Evolutionary conservation across 2,329 filamentous ascomycete species (phyloP).

Genomic region (Orbilia oligospora): DNA sequence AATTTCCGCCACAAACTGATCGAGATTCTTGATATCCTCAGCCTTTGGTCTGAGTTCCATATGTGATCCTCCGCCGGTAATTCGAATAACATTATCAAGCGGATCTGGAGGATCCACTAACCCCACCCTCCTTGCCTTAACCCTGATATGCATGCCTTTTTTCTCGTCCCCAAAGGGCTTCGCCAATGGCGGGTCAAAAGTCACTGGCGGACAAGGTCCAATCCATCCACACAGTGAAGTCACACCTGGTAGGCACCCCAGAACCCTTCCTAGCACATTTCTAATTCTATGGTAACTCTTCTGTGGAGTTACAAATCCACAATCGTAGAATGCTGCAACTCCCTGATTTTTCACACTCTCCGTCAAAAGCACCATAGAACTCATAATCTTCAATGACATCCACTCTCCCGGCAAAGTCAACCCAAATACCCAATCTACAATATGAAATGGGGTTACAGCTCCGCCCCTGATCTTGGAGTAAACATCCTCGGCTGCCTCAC

Average conservation of each 20-base stretch:
- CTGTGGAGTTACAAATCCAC: slow-evolving; percentile 20
- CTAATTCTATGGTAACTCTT: slow-evolving; percentile 46
- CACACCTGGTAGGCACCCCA: slow-evolving; percentile 38
- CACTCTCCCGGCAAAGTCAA: slow-evolving; percentile 46
- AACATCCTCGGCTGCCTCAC: slow-evolving; percentile 48
- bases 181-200: slow-evolving; percentile 32
- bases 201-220: slow-evolving; percentile 42
- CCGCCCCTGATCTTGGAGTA: slow-evolving; percentile 50
- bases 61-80: slow-evolving; percentile 26
- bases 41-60: slow-evolving; percentile 12
- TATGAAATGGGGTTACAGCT: slow-evolving; percentile 31
- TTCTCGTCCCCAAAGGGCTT: slow-evolving; percentile 10
- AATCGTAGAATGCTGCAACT: slow-evolving; percentile 36
- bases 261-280: slow-evolving; percentile 41
- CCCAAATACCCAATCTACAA: slow-evolving; percentile 49
- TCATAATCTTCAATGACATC: slow-evolving; percentile 54
- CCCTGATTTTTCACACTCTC: slow-evolving; percentile 38
- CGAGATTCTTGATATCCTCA: slow-evolving; percentile 34
- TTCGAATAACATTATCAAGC: slow-evolving; percentile 35
- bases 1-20: slow-evolving; percentile 14
- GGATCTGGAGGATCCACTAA: slow-evolving; percentile 47
- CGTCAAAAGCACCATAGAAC: slow-evolving; percentile 40
- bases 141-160: slow-evolving; percentile 32
- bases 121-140: slow-evolving; percentile 32
- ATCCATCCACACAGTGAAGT: slow-evolving; percentile 49